Percentiles rank a stretch among this genome's conserved stretches.
phyloP scores from a whole-genome alignment of 2,329 filamentous ascomycete genomes.

The Scedosporium boydii region DNA sequence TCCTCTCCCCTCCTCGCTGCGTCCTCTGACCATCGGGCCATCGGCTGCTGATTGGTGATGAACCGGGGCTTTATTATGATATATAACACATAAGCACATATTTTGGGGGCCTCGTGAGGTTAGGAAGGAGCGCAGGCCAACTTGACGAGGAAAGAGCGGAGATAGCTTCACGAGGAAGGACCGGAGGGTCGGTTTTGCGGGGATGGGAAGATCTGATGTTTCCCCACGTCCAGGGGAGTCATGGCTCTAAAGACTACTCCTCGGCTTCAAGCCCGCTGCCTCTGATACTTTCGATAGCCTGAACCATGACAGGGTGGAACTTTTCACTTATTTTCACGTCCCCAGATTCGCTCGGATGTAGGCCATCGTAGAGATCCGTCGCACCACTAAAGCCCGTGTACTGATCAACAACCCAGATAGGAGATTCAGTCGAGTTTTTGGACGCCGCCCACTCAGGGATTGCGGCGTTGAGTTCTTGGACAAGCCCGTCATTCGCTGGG shows the following conservation, averaged over 20 bases:
- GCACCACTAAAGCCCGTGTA: slow-evolving; percentile 1
- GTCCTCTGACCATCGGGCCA: too few relatives aligned
- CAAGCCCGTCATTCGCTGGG: not conserved
- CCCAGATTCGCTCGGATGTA: slow-evolving; percentile 6
- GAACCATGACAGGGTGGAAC: slow-evolving; percentile 6
- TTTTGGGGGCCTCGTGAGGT: too few relatives aligned
- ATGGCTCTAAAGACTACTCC: not conserved
- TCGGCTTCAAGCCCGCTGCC: not conserved
- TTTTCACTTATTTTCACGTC: slow-evolving; percentile 5
- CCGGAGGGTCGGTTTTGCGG: too few relatives aligned
- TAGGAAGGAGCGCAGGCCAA: too few relatives aligned
- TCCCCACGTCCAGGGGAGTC: too few relatives aligned
- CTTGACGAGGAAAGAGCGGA: too few relatives aligned
- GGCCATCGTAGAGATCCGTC: slow-evolving; percentile 3
- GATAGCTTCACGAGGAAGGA: too few relatives aligned
- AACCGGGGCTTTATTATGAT: too few relatives aligned
- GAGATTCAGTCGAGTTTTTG: slow-evolving; percentile 3
- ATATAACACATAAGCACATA: too few relatives aligned
- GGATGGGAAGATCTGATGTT: too few relatives aligned
- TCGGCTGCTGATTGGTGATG: too few relatives aligned
- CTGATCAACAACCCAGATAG: slow-evolving; percentile 4
- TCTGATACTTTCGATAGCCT: slow-evolving; percentile 4
- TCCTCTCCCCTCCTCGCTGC: too few relatives aligned
- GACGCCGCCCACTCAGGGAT: slow-evolving; percentile 4
- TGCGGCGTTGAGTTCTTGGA: slow-evolving; percentile 1